Base-by-base conservation (phyloP, 73 alveolate species). In the Urostyla sp. region DNA sequence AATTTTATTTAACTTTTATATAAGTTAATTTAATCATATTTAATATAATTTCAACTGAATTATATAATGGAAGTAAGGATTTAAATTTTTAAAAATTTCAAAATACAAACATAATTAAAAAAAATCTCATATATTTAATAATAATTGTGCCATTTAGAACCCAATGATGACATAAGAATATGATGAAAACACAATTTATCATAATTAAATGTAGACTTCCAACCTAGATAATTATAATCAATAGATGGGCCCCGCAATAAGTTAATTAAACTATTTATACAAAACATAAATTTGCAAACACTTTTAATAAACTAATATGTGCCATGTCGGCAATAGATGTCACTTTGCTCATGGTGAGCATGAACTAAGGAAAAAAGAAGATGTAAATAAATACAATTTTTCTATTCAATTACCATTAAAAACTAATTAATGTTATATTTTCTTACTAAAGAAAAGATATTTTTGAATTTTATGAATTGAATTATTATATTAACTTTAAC, bases 291-390 rank as follows among this genome's bases (percentile, higher is more conserved):
- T 90, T 45, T 90, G 96, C 78, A 85, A 85, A 50, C 95, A 88
- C 67, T 88, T 16, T 46, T 56, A 61, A 49, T 43, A 84, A 38
- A 77, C 72, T 21, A 80, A 85, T 58, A 78, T 81, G 10, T 90
- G 96, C 66, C 84, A 88, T 55, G 85, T 86, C 44, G 96, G 94
- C 0, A 91, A 83, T 7, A 85, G 85, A 74, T 90, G 96, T 77
- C 94, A 90, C 72, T 90, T 90, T 72, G 96, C 96, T 20, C 96
- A 90, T 60, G 94, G 96, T 23, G 75, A 81, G 46, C 61, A 69
- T 35, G 96, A 91, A 50, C 86, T 91, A 1, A 61, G 97, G 26
- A 31, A 79, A 73, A 72, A 74, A 23, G 87, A 67, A 55, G 90
- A 74, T 49, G 91, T 79, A 85, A 82, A 75, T 46, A 11, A 15